Conservation (phyloP, 108 stramenopile genomes). For the Parietichytrium sp. region DNA sequence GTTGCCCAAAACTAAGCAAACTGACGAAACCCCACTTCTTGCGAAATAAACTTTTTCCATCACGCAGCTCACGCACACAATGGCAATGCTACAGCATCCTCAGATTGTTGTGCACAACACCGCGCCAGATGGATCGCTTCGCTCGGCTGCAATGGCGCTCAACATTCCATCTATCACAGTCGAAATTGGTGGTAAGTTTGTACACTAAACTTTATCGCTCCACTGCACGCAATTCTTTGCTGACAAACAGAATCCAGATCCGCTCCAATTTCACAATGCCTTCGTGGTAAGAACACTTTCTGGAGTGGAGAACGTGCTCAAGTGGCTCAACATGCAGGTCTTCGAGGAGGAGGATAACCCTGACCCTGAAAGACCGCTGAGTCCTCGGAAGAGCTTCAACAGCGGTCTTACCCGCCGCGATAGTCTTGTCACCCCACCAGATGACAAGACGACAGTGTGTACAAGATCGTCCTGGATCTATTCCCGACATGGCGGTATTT, state of each 20-base stretch:
- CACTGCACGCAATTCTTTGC: too few species aligned
- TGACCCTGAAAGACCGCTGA: not conserved
- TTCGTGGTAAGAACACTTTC: not conserved
- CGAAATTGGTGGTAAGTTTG: constrained; percentile 48
- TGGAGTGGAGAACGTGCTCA: constrained; percentile 31
- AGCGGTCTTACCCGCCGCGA: not conserved
- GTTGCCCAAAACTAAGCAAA: too few species aligned
- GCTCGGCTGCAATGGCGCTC: constrained; percentile 37
- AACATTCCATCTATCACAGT: constrained; percentile 42
- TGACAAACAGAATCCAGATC: too few species aligned
- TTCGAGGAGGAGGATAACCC: not conserved
- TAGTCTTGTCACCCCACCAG: not conserved
- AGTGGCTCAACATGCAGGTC: constrained; percentile 8
- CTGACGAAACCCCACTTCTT: too few species aligned
- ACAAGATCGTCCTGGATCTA: constrained; percentile 44
- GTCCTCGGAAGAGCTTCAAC: not conserved
- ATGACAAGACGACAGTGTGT: constrained; percentile 33
- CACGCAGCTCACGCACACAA: too few species aligned
- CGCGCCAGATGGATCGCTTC: constrained; percentile 40
- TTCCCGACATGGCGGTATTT: constrained; percentile 40
- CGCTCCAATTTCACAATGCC: constrained; percentile 25
- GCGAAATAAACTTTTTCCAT: too few species aligned
- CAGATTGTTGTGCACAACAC: constrained; percentile 48
- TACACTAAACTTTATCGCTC: too few species aligned
- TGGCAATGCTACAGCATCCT: constrained; percentile 46